phyloP scores from a whole-genome alignment of 1,284 basidiomycete species.

The Moesziomyces antarcticus region DNA sequence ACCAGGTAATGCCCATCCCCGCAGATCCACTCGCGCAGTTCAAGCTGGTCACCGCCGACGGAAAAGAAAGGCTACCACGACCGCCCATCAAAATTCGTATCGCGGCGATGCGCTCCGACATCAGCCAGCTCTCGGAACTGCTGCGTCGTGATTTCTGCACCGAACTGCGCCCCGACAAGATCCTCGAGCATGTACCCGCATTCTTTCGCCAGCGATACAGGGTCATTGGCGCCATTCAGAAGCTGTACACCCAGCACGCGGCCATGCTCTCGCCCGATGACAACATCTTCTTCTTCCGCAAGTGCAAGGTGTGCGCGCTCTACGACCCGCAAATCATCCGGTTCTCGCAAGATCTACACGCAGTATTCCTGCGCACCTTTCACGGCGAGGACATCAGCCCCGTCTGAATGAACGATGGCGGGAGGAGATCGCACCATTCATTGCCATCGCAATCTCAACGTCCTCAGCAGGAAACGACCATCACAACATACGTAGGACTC shows the following conservation, averaged over 20 bases:
- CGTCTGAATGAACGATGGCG: background rate
- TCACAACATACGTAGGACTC: no score
- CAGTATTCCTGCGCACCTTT: slow-evolving; percentile 21
- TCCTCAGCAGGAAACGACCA: no score
- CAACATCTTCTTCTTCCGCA: slow-evolving; percentile 25
- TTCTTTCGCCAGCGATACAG: slow-evolving; percentile 18
- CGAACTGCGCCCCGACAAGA: slow-evolving; percentile 13
- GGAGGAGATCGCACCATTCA: background rate
- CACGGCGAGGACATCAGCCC: slow-evolving; percentile 14
- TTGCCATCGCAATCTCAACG: no score
- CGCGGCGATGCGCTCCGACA: slow-evolving; percentile 20
- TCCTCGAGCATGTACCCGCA: slow-evolving; percentile 13
- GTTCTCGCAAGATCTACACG: slow-evolving; percentile 30
- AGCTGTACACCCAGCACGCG: slow-evolving; percentile 23
- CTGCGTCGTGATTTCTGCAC: slow-evolving; percentile 34
- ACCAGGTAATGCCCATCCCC: slow-evolving; percentile 18
- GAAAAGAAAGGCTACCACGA: slow-evolving; percentile 28
- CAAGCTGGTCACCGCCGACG: slow-evolving; percentile 22
- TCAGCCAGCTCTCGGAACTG: slow-evolving; percentile 27
- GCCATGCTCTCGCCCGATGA: slow-evolving; percentile 30
- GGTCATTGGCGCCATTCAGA: slow-evolving; percentile 23
- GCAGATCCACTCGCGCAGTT: slow-evolving; percentile 20
- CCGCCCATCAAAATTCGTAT: slow-evolving; percentile 16
- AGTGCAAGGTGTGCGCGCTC: slow-evolving; percentile 22
- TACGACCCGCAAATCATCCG: slow-evolving; percentile 37